Conservation (phyloP, 176 grass and related monocot genomes). For the Hordeum marinum region DNA sequence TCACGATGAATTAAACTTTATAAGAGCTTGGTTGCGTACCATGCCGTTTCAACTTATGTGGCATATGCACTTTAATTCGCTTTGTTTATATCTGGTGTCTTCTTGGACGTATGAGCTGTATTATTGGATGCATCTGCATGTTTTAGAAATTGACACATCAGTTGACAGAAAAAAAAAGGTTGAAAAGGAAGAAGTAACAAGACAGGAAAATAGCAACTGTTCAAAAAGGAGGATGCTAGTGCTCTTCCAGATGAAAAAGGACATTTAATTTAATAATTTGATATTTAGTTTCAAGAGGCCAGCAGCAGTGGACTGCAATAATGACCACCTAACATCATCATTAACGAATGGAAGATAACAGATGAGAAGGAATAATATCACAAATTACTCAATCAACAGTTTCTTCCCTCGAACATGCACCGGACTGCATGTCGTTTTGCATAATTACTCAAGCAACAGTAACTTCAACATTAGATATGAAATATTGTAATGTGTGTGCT, state of each 20-base stretch:
- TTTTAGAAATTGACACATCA: constrained; percentile 28
- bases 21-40: constrained; percentile 34
- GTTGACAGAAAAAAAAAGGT: constrained; percentile 29
- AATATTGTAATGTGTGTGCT: background rate
- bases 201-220: constrained; percentile 21
- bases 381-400: constrained; percentile 1
- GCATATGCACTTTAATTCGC: constrained; percentile 32
- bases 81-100: constrained; percentile 27
- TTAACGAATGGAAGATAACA: constrained; percentile 31
- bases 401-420: background rate
- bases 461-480: background rate
- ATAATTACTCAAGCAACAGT: background rate
- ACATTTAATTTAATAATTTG: constrained; percentile 21
- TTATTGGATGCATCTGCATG: constrained; percentile 40
- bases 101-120: constrained; percentile 28
- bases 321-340: constrained; percentile 32
- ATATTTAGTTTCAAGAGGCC: constrained; percentile 16
- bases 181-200: constrained; percentile 14
- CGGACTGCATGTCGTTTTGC: background rate
- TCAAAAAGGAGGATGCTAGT: constrained; percentile 8
- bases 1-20: constrained; percentile 22
- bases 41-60: constrained; percentile 33
- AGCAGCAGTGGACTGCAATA: constrained; percentile 28
- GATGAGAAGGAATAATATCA: constrained; percentile 1
- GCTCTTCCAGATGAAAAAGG: constrained; percentile 37